Conservation (phyloP, 495 filamentous ascomycete species). For the Xylaria venustula region DNA sequence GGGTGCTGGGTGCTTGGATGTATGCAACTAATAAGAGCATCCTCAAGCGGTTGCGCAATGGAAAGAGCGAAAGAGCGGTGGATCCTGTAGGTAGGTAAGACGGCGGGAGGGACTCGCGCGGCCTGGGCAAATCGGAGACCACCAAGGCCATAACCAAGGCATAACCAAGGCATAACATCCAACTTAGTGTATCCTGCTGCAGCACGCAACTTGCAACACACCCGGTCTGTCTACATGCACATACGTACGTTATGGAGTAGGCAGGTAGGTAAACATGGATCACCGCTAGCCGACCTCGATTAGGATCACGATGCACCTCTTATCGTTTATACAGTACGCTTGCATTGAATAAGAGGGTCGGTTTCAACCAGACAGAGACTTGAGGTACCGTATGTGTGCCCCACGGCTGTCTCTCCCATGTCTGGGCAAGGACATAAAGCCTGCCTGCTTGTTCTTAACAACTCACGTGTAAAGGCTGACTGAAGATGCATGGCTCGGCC, state of each 20-base stretch:
- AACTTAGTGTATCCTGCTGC: not conserved
- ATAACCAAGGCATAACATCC: conserved; percentile 6
- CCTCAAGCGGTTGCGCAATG: conserved; percentile 5
- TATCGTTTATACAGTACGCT: conserved; percentile 1
- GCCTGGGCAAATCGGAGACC: conserved; percentile 16
- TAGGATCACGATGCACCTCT: conserved; percentile 4
- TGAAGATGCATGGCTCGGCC: not conserved
- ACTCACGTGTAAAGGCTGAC: not conserved
- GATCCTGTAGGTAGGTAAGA: conserved; percentile 20
- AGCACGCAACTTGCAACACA: conserved; percentile 1
- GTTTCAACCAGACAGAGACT: not conserved
- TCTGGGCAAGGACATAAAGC: not conserved
- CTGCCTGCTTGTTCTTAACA: not conserved
- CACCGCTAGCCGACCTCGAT: not conserved
- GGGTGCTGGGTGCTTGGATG: not conserved
- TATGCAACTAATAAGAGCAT: conserved; percentile 8
- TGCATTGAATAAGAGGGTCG: conserved; percentile 5
- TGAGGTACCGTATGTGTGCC: not conserved
- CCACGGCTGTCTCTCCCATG: not conserved
- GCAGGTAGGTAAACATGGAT: not conserved
- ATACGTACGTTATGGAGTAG: not conserved
- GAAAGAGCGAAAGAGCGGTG: conserved; percentile 19
- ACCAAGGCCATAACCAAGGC: conserved; percentile 4
- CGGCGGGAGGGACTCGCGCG: conserved; percentile 5
- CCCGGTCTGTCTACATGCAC: conserved; percentile 1